A percentile compares a stretch with the other conserved stretches of the same genome.
These are phyloP conservation scores for Hypoxylon rickii DNA, from an alignment of 495 filamentous ascomycete genomes.

Conservation along the genomic window DNA sequence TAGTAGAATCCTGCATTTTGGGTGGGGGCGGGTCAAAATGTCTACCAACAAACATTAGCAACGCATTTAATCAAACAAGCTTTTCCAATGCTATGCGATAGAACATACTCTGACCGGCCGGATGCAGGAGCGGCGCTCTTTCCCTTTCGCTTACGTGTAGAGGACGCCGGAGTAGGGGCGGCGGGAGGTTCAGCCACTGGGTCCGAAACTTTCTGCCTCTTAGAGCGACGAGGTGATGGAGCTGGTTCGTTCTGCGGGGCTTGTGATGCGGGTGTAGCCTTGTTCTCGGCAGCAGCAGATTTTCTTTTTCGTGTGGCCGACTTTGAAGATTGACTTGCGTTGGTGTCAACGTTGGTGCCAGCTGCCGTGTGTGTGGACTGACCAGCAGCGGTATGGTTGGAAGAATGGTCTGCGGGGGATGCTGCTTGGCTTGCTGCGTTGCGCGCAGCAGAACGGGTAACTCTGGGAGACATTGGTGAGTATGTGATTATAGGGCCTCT, in stretches of 20 bases:
- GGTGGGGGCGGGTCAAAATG: slow-evolving; percentile 36
- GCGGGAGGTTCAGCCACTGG: slow-evolving; percentile 24
- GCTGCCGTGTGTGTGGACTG: slow-evolving; percentile 46
- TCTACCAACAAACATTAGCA: slow-evolving; percentile 23
- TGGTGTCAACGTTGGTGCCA: slow-evolving; percentile 33
- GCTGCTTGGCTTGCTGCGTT: slow-evolving; percentile 66
- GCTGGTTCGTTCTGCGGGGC: slow-evolving; percentile 34
- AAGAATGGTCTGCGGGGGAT: slow-evolving; percentile 48
- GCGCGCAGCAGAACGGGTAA: slow-evolving; percentile 79
- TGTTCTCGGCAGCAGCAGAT: slow-evolving; percentile 31
- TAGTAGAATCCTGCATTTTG: slow-evolving; percentile 43
- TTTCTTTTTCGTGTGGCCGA: slow-evolving; percentile 49
- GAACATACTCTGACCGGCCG: slow-evolving; percentile 56
- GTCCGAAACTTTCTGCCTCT: slow-evolving; percentile 53
- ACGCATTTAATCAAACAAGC: not conserved
- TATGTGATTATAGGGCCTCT: not conserved
- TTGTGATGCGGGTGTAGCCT: slow-evolving; percentile 30
- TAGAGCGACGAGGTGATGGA: slow-evolving; percentile 54
- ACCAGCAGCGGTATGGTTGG: slow-evolving; percentile 37
- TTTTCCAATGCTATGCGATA: slow-evolving; percentile 1
- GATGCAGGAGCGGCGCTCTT: slow-evolving; percentile 76
- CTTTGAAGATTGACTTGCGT: slow-evolving; percentile 50
- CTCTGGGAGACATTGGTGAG: slow-evolving; percentile 81
- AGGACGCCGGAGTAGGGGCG: slow-evolving; percentile 42
- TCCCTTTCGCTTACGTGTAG: slow-evolving; percentile 62